Conservation (phyloP, 1,139 yeast species). For the Yamadazyma pseudoaaseri region DNA sequence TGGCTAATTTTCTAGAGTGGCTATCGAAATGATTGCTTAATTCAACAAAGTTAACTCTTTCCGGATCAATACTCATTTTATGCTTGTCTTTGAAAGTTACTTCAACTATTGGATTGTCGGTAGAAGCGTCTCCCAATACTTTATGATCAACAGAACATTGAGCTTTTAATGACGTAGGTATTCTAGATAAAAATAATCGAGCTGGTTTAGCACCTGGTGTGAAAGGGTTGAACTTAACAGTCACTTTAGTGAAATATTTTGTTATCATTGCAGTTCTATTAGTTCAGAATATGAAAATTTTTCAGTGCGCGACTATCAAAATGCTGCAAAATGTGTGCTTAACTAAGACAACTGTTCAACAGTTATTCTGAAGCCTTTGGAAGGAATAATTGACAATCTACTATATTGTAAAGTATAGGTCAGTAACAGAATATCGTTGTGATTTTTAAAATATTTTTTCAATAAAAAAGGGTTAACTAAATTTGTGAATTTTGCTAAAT, state of each 20-base stretch:
- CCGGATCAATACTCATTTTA: conserved; percentile 67
- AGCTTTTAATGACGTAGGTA: conserved; percentile 67
- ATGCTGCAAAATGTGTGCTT: conserved; percentile 4
- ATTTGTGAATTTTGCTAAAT: too few relatives aligned
- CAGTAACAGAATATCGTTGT: too few relatives aligned
- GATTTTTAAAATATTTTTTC: too few relatives aligned
- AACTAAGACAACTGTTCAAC: too few relatives aligned
- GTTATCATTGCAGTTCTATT: too few relatives aligned
- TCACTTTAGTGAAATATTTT: conserved; percentile 76
- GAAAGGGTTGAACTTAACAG: conserved; percentile 77
- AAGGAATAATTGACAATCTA: too few relatives aligned
- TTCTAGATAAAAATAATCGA: conserved; percentile 72
- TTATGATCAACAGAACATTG: conserved; percentile 53
- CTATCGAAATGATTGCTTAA: conserved; percentile 58
- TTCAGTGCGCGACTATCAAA: conserved; percentile 5
- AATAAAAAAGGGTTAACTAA: too few relatives aligned
- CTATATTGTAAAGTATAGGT: too few relatives aligned
- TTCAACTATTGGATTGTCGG: conserved; percentile 56
- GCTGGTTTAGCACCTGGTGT: conserved; percentile 76
- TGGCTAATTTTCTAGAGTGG: conserved; percentile 67
- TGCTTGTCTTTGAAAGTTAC: conserved; percentile 85
- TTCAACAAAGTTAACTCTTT: conserved; percentile 49
- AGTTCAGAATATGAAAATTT: conserved; percentile 13
- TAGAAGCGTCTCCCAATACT: conserved; percentile 45
- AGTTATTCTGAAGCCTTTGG: too few relatives aligned